Evolutionary conservation across 306 rosid species (phyloP).

Genomic region (Cajanus cajan): DNA sequence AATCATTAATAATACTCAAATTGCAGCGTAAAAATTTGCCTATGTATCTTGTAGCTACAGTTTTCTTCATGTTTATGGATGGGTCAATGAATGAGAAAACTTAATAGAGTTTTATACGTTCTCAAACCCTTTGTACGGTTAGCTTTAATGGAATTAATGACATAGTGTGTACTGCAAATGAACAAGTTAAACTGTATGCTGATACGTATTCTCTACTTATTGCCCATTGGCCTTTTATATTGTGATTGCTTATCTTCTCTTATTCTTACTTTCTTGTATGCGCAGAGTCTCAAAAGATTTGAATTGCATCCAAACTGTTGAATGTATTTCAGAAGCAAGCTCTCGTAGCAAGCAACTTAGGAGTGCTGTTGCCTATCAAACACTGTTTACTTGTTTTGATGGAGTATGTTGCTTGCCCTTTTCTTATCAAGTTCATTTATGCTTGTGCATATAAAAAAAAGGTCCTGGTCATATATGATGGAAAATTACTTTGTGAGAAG

Average conservation of each 20-base stretch:
- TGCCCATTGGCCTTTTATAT: not conserved
- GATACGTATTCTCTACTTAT: conserved; percentile 23
- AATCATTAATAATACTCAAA: not conserved
- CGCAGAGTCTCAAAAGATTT: conserved; percentile 74
- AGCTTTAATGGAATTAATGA: not conserved
- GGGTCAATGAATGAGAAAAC: conserved; percentile 4
- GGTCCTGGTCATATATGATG: not conserved
- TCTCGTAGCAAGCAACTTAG: conserved; percentile 68
- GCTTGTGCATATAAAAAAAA: not conserved
- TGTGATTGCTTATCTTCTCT: conserved; percentile 21
- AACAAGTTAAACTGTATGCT: not conserved
- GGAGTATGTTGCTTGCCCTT: conserved; percentile 48
- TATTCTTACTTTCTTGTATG: conserved; percentile 21
- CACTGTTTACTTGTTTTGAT: conserved; percentile 58
- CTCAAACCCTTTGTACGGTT: not conserved
- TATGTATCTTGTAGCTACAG: not conserved
- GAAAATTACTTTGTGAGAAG: not conserved
- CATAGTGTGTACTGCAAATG: not conserved
- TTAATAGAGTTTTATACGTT: not conserved
- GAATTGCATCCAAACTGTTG: conserved; percentile 73
- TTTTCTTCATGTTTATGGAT: conserved; percentile 13
- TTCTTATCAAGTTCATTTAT: conserved; percentile 21
- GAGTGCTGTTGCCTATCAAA: conserved; percentile 68
- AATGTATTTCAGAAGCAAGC: conserved; percentile 62
- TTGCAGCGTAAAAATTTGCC: not conserved